Percentiles rank a stretch among this genome's conserved stretches.
phyloP scores from a whole-genome alignment of 1,284 basidiomycete species.

The Malassezia restricta region DNA sequence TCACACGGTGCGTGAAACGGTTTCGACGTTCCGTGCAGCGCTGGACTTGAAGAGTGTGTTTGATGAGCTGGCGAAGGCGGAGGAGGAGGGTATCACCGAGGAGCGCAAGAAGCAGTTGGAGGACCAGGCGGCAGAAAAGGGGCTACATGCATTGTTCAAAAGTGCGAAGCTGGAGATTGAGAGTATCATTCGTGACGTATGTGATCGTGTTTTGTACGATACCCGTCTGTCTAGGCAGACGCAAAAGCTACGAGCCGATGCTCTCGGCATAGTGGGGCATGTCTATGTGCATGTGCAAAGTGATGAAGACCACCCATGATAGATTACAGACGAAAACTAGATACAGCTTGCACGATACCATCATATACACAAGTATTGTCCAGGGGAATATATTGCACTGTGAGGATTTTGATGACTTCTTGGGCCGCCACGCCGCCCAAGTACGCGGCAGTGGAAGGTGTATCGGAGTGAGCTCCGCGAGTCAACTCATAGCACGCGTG shows the following conservation, averaged over 20 bases:
- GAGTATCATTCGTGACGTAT: constrained; percentile 80
- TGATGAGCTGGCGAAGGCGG: constrained; percentile 62
- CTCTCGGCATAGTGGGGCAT: constrained; percentile 25
- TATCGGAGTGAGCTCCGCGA: constrained; percentile 62
- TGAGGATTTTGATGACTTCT: constrained; percentile 93
- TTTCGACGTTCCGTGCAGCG: constrained; percentile 39
- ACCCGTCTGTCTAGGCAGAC: constrained; percentile 36
- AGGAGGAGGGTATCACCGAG: constrained; percentile 71
- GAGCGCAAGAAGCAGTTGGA: constrained; percentile 83
- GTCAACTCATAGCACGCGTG: constrained; percentile 13
- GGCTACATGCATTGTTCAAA: constrained; percentile 43
- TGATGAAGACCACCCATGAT: background rate
- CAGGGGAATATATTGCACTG: constrained; percentile 84
- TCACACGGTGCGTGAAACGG: constrained; percentile 40
- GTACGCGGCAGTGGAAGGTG: constrained; percentile 85
- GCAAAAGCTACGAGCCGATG: constrained; percentile 37
- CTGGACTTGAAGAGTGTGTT: constrained; percentile 72
- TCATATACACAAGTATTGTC: constrained; percentile 77
- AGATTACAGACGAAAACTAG: constrained; percentile 19
- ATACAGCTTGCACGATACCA: constrained; percentile 55
- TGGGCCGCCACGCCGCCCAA: constrained; percentile 91
- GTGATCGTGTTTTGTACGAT: constrained; percentile 65
- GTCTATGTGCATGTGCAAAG: constrained; percentile 14
- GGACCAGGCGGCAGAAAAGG: constrained; percentile 87
- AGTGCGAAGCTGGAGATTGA: constrained; percentile 92